Base-by-base conservation (phyloP, 2,329 filamentous ascomycete genomes). In the Mariannaea elegans region DNA sequence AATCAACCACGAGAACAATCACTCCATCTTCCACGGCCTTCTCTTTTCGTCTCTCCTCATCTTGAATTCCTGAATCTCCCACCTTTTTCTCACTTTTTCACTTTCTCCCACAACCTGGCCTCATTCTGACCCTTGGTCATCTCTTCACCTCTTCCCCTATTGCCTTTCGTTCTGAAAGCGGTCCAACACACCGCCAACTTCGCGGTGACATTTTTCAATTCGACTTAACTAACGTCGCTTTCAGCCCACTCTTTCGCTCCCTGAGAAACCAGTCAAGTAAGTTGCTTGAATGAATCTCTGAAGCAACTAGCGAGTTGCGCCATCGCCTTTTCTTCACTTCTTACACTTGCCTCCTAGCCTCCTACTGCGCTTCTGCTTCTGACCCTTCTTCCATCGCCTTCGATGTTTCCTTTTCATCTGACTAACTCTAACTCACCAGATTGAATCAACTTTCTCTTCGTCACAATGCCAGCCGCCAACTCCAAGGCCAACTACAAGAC, bases 401-500 rank as follows among this genome's bases (percentile, higher is more conserved):
- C 7, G 5, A 10, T 19, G 18, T 32, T 10, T 21, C 3, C 27
- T 18, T 39, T 34, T 50, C 13, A 18, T 42, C 19, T 14, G 12
- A 41, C n/a, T 56, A 7, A 57, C 23, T 13, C 19, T 16, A 12
- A 46, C 38, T 8, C 7, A 29, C 12, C 14, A 47, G 51, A 34
- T n/a, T 19, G 19, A 44, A 32, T 46, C 27, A 50, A 18, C 16
- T 16, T 9, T 16, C n/a, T 13, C 36, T 21, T n/a, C 31, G 7
- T 32, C 50, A 64, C 4, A 12, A 86, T 86, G 84, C 76, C 82
- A 4, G 72, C 80, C 3, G 47, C 72, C 27, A 72, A 61, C 31
- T 51, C 68, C 51, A 80, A 80, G 54, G 79, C 83, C 13, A 88
- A 86, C 65, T 89, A 88, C 76, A 84, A 82, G 62, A 80, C 79